Evolutionary conservation across 2,329 filamentous ascomycete genomes (phyloP).

Genomic region (Colletotrichum paranaense): DNA sequence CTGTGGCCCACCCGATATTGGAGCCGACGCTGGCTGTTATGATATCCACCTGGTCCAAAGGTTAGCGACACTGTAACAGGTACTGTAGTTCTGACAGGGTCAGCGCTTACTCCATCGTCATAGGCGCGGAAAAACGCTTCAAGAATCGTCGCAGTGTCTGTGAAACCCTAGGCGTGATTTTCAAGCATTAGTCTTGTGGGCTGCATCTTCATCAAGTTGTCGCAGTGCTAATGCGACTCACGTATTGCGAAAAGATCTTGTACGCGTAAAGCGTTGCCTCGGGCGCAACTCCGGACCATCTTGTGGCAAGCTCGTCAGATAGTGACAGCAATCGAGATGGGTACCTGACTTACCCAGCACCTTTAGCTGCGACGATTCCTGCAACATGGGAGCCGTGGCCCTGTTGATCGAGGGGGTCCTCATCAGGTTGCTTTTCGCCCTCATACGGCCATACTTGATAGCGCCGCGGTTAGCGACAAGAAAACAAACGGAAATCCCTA

Average conservation of each 20-base stretch:
- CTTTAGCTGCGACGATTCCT: conserved; percentile 45
- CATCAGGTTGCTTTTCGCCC: conserved; percentile 45
- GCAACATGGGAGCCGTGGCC: conserved; percentile 46
- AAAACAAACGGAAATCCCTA: not conserved
- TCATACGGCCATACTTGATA: conserved; percentile 16
- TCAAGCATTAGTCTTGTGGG: not conserved
- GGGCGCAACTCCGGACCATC: conserved; percentile 43
- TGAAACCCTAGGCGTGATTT: not conserved
- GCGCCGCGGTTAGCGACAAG: not conserved
- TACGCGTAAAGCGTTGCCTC: conserved; percentile 43
- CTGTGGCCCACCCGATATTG: conserved; percentile 51
- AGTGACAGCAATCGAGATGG: not conserved
- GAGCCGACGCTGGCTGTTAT: conserved; percentile 55
- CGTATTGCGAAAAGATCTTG: conserved; percentile 40
- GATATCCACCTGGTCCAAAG: conserved; percentile 44
- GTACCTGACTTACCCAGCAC: conserved; percentile 18
- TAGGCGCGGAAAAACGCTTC: conserved; percentile 49
- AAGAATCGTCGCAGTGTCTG: conserved; percentile 39
- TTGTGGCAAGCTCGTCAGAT: not conserved
- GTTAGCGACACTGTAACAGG: not conserved
- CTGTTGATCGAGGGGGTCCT: conserved; percentile 41
- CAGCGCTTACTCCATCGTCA: conserved; percentile 42
- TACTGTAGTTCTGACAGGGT: not conserved
- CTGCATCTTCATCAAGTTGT: too few species aligned
- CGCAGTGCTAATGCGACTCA: not conserved